Conservation (phyloP, 1,284 basidiomycete species). For the Cutaneotrichosporon mucoides region DNA sequence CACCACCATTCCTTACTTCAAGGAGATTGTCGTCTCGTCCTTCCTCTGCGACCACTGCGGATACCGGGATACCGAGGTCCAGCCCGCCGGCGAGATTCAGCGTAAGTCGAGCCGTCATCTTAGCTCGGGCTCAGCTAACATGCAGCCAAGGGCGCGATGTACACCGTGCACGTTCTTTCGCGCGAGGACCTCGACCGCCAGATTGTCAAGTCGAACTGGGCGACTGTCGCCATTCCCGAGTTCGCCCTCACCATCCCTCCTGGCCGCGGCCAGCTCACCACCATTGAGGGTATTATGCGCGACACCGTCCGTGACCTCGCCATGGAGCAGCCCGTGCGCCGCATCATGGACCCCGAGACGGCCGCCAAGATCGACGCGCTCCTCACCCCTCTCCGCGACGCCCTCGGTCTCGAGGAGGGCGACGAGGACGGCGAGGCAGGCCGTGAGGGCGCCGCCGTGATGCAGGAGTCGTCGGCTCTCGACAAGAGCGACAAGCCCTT, state of each 20-base stretch:
- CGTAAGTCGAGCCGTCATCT: constrained; percentile 54
- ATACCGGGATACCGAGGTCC: constrained; percentile 86
- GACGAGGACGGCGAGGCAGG: constrained; percentile 46
- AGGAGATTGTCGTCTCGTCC: constrained; percentile 92
- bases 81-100: constrained; percentile 83
- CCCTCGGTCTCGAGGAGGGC: constrained; percentile 66
- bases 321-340: constrained; percentile 79
- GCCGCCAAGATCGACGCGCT: constrained; percentile 76
- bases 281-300: constrained; percentile 85
- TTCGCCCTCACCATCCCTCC: constrained; percentile 87
- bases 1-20: constrained; percentile 94
- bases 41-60: constrained; percentile 96
- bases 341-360: constrained; percentile 71
- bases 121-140: background rate
- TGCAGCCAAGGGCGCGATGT: constrained; percentile 55
- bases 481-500: constrained; percentile 55
- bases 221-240: constrained; percentile 80
- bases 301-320: constrained; percentile 80
- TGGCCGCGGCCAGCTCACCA: constrained; percentile 86
- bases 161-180: constrained; percentile 75
- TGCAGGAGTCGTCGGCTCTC: constrained; percentile 21
- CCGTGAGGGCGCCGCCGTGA: constrained; percentile 29
- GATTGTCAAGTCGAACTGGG: constrained; percentile 82
- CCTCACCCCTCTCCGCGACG: constrained; percentile 62
- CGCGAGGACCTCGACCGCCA: constrained; percentile 85